Evolutionary conservation across 1,284 basidiomycete species (phyloP).

Genomic region (Heterobasidion irregulare): DNA sequence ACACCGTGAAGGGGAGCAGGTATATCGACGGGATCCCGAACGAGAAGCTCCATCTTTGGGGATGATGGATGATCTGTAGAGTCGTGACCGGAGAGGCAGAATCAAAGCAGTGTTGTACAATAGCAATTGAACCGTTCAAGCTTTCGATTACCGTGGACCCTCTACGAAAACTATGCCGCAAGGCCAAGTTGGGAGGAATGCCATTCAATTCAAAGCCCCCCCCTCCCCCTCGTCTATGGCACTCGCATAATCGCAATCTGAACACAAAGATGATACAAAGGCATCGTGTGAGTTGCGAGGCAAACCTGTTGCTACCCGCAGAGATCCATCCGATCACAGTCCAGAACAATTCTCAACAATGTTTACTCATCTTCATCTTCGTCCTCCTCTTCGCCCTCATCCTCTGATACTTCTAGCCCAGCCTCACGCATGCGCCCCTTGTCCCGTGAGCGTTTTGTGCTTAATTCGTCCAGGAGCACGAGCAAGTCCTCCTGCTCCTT

Average conservation of each 20-base stretch:
- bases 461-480: slow-evolving; percentile 89
- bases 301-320: too few relatives aligned
- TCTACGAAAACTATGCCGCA: too few relatives aligned
- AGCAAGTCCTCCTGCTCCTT: slow-evolving; percentile 95
- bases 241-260: too few relatives aligned
- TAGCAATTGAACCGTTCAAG: too few relatives aligned
- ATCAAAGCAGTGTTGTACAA: too few relatives aligned
- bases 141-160: too few relatives aligned
- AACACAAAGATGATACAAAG: too few relatives aligned
- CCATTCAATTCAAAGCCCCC: too few relatives aligned
- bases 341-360: neutral
- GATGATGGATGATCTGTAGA: neutral
- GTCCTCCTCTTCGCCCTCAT: slow-evolving; percentile 76
- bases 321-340: neutral
- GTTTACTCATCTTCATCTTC: slow-evolving; percentile 27
- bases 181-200: too few relatives aligned
- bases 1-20: slow-evolving; percentile 23
- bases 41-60: neutral
- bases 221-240: too few relatives aligned
- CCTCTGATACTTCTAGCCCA: slow-evolving; percentile 85
- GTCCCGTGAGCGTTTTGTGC: slow-evolving; percentile 76
- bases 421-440: slow-evolving; percentile 69
- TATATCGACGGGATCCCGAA: slow-evolving; percentile 10
- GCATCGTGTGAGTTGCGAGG: too few relatives aligned
- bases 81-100: too few relatives aligned